Percentiles rank a stretch among this genome's conserved stretches.
phyloP scores from a whole-genome alignment of 164 flowering plant genomes.

The Warburgia ugandensis region DNA sequence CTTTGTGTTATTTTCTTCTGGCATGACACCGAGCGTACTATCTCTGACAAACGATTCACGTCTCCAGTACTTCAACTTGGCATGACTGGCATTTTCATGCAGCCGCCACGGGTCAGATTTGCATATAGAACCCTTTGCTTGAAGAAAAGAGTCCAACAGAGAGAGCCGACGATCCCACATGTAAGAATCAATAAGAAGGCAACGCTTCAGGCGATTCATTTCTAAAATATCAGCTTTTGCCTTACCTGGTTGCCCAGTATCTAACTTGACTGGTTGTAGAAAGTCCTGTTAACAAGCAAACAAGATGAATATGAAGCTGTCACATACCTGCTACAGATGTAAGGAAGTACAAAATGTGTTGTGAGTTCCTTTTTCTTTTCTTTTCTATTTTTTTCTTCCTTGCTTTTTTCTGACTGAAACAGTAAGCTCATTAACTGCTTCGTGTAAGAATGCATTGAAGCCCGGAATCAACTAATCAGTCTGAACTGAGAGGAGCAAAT shows the following conservation, averaged over 20 bases:
- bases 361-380: no score
- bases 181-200: slow-evolving; percentile 57
- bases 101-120: slow-evolving; percentile 17
- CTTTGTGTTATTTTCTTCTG: slow-evolving; percentile 26
- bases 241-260: slow-evolving; percentile 18
- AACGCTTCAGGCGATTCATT: slow-evolving; percentile 59
- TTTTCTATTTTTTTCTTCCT: no score
- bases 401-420: no score
- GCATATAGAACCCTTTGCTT: slow-evolving; percentile 20
- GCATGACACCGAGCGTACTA: slow-evolving; percentile 16
- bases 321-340: neutral
- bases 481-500: no score
- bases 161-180: slow-evolving; percentile 72
- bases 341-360: no score
- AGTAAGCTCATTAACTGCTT: no score
- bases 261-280: slow-evolving; percentile 34
- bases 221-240: slow-evolving; percentile 53
- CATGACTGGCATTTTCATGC: slow-evolving; percentile 22
- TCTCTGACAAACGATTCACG: slow-evolving; percentile 22
- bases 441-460: no score
- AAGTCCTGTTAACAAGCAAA: slow-evolving; percentile 31
- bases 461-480: no score
- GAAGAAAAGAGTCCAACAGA: slow-evolving; percentile 51
- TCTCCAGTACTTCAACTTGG: slow-evolving; percentile 31
- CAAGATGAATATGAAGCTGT: neutral